Evolutionary conservation across 257 asterid genomes (phyloP), one percentile per base, ranked within the genome.

Genomic region (Euphrasia confusa): DNA sequence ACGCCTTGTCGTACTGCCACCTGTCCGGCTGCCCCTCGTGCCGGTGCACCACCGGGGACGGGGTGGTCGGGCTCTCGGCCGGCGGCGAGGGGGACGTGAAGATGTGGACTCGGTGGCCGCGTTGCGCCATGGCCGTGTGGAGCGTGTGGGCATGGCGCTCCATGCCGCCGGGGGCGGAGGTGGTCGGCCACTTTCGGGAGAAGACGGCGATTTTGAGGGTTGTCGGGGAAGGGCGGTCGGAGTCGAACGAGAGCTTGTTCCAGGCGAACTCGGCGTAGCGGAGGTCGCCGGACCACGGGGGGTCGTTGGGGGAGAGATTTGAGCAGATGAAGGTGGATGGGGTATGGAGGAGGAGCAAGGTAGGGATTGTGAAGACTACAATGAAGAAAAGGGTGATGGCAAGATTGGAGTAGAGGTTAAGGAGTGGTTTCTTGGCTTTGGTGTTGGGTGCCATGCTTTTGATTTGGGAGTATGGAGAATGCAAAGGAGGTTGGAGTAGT

Each of bases 1-100:
- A 91, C 2, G 98, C 96, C 61, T 91, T 86, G 27, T 82, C 77
- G 79, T 82, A 84, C 2, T 86, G 80, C 96, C 98, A 91, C 37
- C 66, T 78, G 52, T 90, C 94, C 0, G 82, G 74, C 44, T 86
- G 90, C 1, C 96, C 96, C 48, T 86, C 92, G 65, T 88, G 94
- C 74, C 78, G 83, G 64, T 88, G 98, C 52, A 91, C 72, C 0
- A 71, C 18, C 8, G 75, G 71, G n/a, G n/a, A n/a, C n/a, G n/a
- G n/a, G n/a, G n/a, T n/a, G n/a, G n/a, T n/a, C n/a, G n/a, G n/a
- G n/a, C n/a, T n/a, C n/a, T n/a, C n/a, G n/a, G n/a, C n/a, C n/a
- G n/a, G n/a, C n/a, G n/a, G n/a, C n/a, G n/a, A n/a, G n/a, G 95
- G 96, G 32, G 98, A 88, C 5, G 95, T 91, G 65, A 88, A 88